These are phyloP conservation scores for Microcyclospora pomicola DNA, from an alignment of 2,329 filamentous ascomycete genomes.

Conservation along the genomic window DNA sequence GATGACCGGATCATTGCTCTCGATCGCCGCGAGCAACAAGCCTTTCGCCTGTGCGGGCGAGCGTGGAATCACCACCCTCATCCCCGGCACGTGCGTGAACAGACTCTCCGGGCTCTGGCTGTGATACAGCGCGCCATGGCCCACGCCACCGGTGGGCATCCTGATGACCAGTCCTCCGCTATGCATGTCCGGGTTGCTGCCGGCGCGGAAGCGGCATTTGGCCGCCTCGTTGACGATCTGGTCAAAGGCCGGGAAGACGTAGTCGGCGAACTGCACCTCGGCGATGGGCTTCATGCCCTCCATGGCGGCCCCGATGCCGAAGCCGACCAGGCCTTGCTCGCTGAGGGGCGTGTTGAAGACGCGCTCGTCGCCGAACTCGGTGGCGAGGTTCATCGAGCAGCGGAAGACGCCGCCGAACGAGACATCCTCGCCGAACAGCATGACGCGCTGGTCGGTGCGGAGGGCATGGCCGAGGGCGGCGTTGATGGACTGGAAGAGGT, in stretches of 20 bases:
- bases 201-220: slow-evolving; percentile 69
- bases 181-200: slow-evolving; percentile 28
- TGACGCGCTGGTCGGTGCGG: slow-evolving; percentile 66
- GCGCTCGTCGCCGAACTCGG: slow-evolving; percentile 72
- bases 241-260: slow-evolving; percentile 84
- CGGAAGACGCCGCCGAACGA: slow-evolving; percentile 95
- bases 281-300: slow-evolving; percentile 88
- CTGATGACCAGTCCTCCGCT: slow-evolving; percentile 71
- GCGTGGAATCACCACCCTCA: slow-evolving; percentile 73
- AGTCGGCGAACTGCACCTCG: slow-evolving; percentile 93
- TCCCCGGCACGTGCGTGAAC: slow-evolving; percentile 76
- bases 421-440: slow-evolving; percentile 93
- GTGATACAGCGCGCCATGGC: slow-evolving; percentile 79
- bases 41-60: slow-evolving; percentile 84
- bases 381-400: slow-evolving; percentile 68
- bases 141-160: slow-evolving; percentile 83
- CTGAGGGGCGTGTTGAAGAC: slow-evolving; percentile 95
- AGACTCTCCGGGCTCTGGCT: slow-evolving; percentile 79
- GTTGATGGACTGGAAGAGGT: slow-evolving; percentile 89
- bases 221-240: slow-evolving; percentile 89
- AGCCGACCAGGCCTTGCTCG: slow-evolving; percentile 89
- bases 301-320: slow-evolving; percentile 77
- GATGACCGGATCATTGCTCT: slow-evolving; percentile 69
- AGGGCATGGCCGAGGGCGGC: slow-evolving; percentile 74
- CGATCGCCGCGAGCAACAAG: slow-evolving; percentile 61